Conservation (phyloP, 257 asterid species). For the Solanum acaule region DNA sequence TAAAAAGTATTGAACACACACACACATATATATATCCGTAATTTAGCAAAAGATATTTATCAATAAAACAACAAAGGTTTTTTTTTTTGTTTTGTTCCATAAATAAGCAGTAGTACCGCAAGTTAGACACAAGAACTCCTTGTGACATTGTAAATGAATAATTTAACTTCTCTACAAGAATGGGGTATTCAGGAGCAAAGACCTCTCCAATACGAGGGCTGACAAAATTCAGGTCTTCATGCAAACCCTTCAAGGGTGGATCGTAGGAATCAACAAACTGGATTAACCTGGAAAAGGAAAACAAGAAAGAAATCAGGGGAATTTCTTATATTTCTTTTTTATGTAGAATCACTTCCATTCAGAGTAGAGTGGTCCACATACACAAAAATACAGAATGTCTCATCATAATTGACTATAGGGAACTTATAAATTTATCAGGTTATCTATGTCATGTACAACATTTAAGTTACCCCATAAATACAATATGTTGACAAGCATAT, state of each 20-base stretch:
- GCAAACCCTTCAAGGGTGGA: constrained; percentile 97
- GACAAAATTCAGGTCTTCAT: constrained; percentile 96
- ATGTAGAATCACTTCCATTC: background rate
- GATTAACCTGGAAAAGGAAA: constrained; percentile 55
- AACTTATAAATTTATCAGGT: background rate
- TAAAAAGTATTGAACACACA: background rate
- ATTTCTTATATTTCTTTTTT: constrained; percentile 4
- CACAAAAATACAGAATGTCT: background rate
- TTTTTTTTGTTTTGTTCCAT: background rate
- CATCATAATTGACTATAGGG: background rate
- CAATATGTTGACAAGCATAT: background rate
- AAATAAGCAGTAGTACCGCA: background rate
- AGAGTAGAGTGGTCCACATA: background rate
- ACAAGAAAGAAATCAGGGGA: constrained; percentile 5
- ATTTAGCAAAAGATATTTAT: background rate
- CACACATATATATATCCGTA: background rate
- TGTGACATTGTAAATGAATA: background rate
- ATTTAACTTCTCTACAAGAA: background rate
- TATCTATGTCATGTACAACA: background rate
- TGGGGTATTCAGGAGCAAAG: background rate
- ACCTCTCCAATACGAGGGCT: constrained; percentile 99
- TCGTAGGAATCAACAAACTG: constrained; percentile 93
- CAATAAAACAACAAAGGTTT: background rate
- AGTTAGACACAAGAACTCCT: background rate
- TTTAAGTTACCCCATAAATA: background rate